Evolutionary conservation across 441 rosid species (phyloP).

Genomic region (Aleurites moluccanus): DNA sequence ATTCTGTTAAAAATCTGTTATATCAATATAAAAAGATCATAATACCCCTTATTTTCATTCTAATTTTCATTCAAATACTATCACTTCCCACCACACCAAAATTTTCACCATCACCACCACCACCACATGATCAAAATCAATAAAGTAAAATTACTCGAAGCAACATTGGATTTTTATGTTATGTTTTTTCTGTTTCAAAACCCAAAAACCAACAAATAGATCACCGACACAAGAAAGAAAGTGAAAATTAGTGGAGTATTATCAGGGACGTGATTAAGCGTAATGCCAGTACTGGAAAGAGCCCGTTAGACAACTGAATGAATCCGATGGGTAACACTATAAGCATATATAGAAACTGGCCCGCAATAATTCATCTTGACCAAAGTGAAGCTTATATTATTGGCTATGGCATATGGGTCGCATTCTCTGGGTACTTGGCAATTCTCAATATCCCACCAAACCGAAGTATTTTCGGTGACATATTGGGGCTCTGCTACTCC

Average conservation of each 20-base stretch:
- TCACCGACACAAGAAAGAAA: background rate
- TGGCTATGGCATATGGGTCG: constrained; percentile 65
- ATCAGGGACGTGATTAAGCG: constrained; percentile 84
- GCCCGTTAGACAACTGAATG: constrained; percentile 57
- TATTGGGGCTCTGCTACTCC: constrained; percentile 58
- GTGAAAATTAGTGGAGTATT: constrained; percentile 29
- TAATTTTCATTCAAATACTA: too few relatives aligned
- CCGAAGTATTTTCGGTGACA: constrained; percentile 61
- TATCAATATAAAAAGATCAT: too few relatives aligned
- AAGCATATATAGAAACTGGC: constrained; percentile 72
- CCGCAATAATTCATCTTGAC: too few relatives aligned
- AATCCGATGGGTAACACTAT: constrained; percentile 64
- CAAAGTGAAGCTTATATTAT: constrained; percentile 67
- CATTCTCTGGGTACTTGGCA: constrained; percentile 64
- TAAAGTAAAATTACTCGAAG: too few relatives aligned
- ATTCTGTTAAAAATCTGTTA: too few relatives aligned
- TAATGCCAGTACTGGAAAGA: constrained; percentile 74
- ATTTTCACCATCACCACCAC: too few relatives aligned
- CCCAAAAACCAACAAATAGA: background rate
- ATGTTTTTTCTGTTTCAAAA: background rate
- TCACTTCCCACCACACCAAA: too few relatives aligned
- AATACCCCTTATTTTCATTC: too few relatives aligned
- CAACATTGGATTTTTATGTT: too few relatives aligned
- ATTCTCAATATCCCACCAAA: constrained; percentile 89
- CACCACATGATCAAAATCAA: too few relatives aligned